Evolutionary conservation across 306 rosid species (phyloP).

Genomic region (Trichosanthes cucumerina): DNA sequence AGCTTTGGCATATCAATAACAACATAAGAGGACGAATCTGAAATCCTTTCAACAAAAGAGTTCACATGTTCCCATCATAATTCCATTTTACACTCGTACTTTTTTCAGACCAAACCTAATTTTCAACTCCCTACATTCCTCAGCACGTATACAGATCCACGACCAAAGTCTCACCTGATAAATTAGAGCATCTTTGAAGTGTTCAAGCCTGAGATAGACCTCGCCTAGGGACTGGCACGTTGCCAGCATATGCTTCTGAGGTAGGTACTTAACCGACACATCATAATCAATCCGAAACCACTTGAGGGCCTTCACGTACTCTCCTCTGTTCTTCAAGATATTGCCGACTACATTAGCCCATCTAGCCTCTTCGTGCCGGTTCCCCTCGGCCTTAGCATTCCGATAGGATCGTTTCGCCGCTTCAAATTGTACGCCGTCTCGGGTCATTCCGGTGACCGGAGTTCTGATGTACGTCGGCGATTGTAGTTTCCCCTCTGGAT

Average conservation of each 20-base stretch:
- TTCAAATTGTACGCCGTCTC: conserved; percentile 31
- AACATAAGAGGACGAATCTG: background rate
- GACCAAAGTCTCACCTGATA: conserved; percentile 40
- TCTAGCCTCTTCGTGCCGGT: conserved; percentile 76
- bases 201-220: conserved; percentile 65
- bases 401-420: conserved; percentile 52
- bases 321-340: conserved; percentile 57
- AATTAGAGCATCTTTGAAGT: conserved; percentile 45
- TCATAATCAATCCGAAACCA: conserved; percentile 81
- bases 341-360: conserved; percentile 86
- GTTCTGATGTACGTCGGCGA: background rate
- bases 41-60: background rate
- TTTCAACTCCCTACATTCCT: background rate
- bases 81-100: background rate
- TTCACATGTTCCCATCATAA: background rate
- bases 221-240: conserved; percentile 93
- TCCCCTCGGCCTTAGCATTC: conserved; percentile 53
- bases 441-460: conserved; percentile 23
- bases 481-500: background rate
- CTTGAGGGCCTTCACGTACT: conserved; percentile 61
- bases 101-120: background rate
- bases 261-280: conserved; percentile 34
- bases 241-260: conserved; percentile 52
- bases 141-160: background rate
- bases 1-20: background rate